Base-by-base conservation (phyloP, 495 filamentous ascomycete species). In the Sordaria brevicollis region DNA sequence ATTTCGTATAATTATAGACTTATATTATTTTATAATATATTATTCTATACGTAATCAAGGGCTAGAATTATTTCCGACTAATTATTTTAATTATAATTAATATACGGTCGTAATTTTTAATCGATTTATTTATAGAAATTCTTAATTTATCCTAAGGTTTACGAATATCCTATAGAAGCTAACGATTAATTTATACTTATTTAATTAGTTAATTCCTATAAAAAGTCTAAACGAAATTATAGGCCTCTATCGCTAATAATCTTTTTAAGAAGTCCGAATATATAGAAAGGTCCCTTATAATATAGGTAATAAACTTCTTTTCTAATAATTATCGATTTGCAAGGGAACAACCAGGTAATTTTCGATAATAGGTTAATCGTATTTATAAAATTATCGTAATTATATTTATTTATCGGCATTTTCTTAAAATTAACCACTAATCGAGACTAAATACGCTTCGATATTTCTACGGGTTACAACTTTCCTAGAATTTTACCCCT, bases 391-490 rank as follows among this genome's bases (percentile, higher is more conserved):
- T 70, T 70, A 33, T 70, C 38, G 37, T 5, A 67, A 17, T 43
- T 41, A 4, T 54, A 17, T 31, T 65, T 67, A 34, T 65, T 33
- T 19, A 36, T 68, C 8, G 41, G 69, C 41, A 67, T 67, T 15
- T 65, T 65, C 38, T 71, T 71, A 35, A 71, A 71, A 21, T 71
- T 41, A 5, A 71, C 31, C 11, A 68, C 65, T 4, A 67, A 9
- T 15, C n/a, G 38, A 10, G 37, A 7, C 65, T 41, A 71, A 21
- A 11, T 5, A 15, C 41, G 38, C 31, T 34, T 9, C 4, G 69
- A 41, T 8, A 34, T 8, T 2, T 38, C 39, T 37, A 71, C 37
- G n/a, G 65, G 69, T 15, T 71, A n/a, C 35, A 71, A 33, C 2
- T 67, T 29, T 2, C 65, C 65, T 1, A 41, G 65, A 4, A 66